phyloP scores from a whole-genome alignment of 257 asterid species.

The Nicotiana undulata region DNA sequence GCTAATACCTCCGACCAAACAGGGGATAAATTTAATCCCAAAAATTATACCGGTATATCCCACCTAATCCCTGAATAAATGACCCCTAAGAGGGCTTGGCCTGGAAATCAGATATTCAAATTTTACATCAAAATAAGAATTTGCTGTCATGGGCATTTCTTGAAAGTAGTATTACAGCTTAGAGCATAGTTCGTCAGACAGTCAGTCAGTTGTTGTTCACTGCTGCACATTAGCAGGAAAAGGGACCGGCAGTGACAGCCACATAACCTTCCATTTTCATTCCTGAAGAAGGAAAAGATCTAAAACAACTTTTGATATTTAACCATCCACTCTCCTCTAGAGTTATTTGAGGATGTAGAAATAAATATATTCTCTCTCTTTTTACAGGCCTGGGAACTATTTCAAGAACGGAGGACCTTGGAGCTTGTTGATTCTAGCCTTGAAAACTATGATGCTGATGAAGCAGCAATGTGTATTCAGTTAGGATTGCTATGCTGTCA shows the following conservation, averaged over 20 bases:
- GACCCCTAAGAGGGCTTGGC: not conserved
- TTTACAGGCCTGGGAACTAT: conserved; percentile 56
- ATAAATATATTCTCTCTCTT: not conserved
- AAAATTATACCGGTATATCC: too few relatives aligned
- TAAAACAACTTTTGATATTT: not conserved
- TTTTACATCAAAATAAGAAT: not conserved
- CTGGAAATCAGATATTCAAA: not conserved
- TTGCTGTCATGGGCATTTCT: not conserved
- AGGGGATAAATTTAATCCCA: too few relatives aligned
- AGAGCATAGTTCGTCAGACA: not conserved
- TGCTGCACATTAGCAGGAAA: not conserved
- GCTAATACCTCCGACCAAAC: too few relatives aligned
- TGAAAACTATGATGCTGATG: conserved; percentile 28
- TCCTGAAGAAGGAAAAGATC: not conserved
- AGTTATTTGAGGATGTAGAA: not conserved
- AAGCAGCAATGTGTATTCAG: conserved; percentile 60
- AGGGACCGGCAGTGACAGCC: not conserved
- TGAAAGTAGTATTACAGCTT: not conserved
- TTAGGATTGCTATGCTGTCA: conserved; percentile 82
- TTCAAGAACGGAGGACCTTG: conserved; percentile 34
- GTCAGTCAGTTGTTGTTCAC: not conserved
- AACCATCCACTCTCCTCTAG: not conserved
- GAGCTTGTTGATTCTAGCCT: conserved; percentile 54
- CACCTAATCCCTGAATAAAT: too few relatives aligned
- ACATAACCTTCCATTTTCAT: not conserved